A percentile compares a stretch with the other conserved stretches of the same genome.
These are phyloP conservation scores for Penicillium canariense DNA, from an alignment of 495 filamentous ascomycete genomes.

Conservation along the genomic window DNA sequence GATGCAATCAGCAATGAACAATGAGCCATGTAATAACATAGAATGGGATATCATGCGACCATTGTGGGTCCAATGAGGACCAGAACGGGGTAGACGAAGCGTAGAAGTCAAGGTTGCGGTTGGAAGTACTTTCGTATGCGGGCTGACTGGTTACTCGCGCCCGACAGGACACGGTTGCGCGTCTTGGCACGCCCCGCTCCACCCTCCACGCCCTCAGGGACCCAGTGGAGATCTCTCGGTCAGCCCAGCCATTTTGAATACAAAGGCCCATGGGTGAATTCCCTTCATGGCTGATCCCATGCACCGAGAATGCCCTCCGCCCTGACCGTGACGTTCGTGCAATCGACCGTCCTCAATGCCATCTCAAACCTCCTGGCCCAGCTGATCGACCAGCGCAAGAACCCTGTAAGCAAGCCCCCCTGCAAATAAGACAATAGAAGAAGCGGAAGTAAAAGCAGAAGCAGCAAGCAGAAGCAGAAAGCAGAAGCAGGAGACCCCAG, in stretches of 20 bases:
- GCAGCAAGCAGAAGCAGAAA: constrained; percentile 14
- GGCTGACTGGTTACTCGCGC: background rate
- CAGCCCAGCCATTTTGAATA: background rate
- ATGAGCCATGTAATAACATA: background rate
- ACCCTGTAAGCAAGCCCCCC: constrained; percentile 49
- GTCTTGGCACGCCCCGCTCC: constrained; percentile 24
- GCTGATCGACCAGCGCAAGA: constrained; percentile 64
- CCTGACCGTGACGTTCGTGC: constrained; percentile 63
- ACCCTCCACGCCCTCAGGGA: background rate
- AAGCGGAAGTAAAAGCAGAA: background rate
- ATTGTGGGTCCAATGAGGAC: too few relatives aligned
- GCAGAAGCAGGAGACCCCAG: background rate
- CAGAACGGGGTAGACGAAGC: too few relatives aligned
- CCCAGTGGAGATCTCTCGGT: background rate
- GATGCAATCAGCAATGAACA: background rate
- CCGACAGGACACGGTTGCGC: constrained; percentile 32
- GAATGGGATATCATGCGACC: too few relatives aligned
- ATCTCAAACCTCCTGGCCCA: constrained; percentile 85
- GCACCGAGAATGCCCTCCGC: constrained; percentile 42
- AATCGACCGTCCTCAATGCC: constrained; percentile 67
- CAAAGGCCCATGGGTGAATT: too few relatives aligned
- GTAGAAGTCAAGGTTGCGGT: too few relatives aligned
- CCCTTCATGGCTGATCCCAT: background rate
- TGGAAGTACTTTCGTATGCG: too few relatives aligned
- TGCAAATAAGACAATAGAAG: background rate